phyloP scores from a whole-genome alignment of 2,329 filamentous ascomycete species.

The Alternaria panax region DNA sequence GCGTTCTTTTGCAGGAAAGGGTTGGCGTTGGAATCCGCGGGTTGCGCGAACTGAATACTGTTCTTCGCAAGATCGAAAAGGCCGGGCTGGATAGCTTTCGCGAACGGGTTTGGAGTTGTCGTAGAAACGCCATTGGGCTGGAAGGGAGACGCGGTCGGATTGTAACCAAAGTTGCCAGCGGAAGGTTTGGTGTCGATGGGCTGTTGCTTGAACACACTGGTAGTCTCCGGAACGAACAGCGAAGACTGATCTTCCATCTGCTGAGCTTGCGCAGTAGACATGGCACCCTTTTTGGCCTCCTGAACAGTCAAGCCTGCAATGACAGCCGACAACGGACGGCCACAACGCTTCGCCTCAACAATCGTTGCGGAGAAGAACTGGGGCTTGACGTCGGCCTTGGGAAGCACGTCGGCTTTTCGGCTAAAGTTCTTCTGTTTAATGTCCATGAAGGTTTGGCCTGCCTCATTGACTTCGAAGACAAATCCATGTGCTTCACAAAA shows the following conservation, averaged over 20 bases:
- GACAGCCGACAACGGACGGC: constrained; percentile 63
- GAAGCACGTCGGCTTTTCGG: constrained; percentile 26
- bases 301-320: constrained; percentile 64
- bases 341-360: constrained; percentile 66
- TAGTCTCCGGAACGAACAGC: constrained; percentile 52
- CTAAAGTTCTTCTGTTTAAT: constrained; percentile 56
- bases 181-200: constrained; percentile 1
- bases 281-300: constrained; percentile 58
- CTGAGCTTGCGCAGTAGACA: constrained; percentile 53
- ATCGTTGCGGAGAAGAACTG: constrained; percentile 62
- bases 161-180: constrained; percentile 10
- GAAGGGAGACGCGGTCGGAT: constrained; percentile 31
- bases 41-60: constrained; percentile 35
- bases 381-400: constrained; percentile 40
- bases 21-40: constrained; percentile 12
- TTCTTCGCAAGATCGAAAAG: constrained; percentile 41
- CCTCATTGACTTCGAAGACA: constrained; percentile 55
- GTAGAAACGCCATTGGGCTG: constrained; percentile 14
- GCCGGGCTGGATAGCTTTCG: constrained; percentile 31
- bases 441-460: constrained; percentile 61
- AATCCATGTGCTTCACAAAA: constrained; percentile 65
- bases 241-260: constrained; percentile 39
- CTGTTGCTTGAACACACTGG: constrained; percentile 23
- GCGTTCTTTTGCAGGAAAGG: constrained; percentile 17
- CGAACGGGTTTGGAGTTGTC: constrained; percentile 21